Evolutionary conservation across 1,284 basidiomycete genomes (phyloP), one percentile per base, ranked within the genome.

Genomic region (Trichosporon coremiiforme): DNA sequence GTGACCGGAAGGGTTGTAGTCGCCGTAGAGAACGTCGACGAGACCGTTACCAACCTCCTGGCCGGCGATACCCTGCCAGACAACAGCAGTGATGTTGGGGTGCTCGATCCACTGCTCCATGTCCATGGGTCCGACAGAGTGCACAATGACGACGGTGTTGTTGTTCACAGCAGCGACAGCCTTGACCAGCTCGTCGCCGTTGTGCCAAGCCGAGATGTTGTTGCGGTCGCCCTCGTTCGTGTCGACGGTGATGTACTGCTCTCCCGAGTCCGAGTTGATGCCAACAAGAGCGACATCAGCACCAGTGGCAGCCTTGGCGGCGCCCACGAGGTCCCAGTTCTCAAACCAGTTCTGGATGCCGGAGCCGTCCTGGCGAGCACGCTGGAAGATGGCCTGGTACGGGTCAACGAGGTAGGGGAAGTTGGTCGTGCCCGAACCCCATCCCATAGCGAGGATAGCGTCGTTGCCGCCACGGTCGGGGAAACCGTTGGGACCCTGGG

Each of bases 71-170:
- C 81, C 81, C 0, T 80, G 79, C 81, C 81, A 83, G 33, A 85
- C 71, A 2, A 85, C 80, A 0, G 87, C 91, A 9, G 90, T 92
- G 70, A 93, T 73, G 70, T 85, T 85, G 2, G 79, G 80, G 71
- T 84, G 81, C 68, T 93, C 89, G 72, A 92, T 89, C 92, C 92
- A 93, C 0, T 86, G 81, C 80, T 93, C 91, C 55, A 93, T 74
- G 70, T 89, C 88, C 35, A 91, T 83, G 0, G 90, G 89, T 0
- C 91, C 91, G 66, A 91, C 90, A 8, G 89, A 88, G 82, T 95
- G 90, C 25, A 90, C 86, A 41, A 95, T 87, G 17, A 95, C 93
- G 62, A 95, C 87, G 0, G 91, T 93, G 83, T 95, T 94, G 75
- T 87, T 87, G 71, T 80, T 80, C 31, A 73, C 68, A 2, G 75